Base-by-base conservation (phyloP, 345 rosid species). In the Eucalyptus virginea region DNA sequence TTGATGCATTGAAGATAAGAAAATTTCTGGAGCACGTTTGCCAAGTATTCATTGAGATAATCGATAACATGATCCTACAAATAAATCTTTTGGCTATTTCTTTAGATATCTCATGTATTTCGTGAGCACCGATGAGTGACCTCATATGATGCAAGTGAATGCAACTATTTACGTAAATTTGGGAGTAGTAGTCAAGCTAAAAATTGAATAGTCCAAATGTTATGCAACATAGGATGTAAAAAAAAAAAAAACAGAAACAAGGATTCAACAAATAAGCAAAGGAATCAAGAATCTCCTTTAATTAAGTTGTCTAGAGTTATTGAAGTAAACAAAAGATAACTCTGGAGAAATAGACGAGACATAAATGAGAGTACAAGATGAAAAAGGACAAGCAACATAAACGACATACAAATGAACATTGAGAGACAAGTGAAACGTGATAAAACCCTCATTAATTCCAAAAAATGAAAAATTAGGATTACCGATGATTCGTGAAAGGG, bases 381-480 rank as follows among this genome's bases (percentile, higher is more conserved):
- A 13, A 60, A 60, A 60, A 60, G 32, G 18, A 62, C 34, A 1
- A 28, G 69, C 65, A 26, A 5, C 65, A 58, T 58, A 24, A 58
- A 2, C 0, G 16, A 58, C n/a, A 26, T 5, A 5, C 65, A 58
- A 28, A 51, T 26, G 65, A 58, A 58, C n/a, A 58, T 58, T 24
- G n/a, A 28, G 30, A 26, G 65, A 58, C n/a, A 26, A 58, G 1
- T 95, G 89, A 58, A 58, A 11, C 0, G 16, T 26, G 90, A 96
- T 93, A 90, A 97, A 95, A 47, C 5, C 18, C 69, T 30, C 16
- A 28, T n/a, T 12, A 62, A 62, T 30, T 62, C 69, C 69, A 28
- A 62, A 62, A 62, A 62, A 30, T 10, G 30, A 26, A 13, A 62
- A 62, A 2, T 26, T 1, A 62, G 34, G 9, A 4, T 62, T 30